Conservation (phyloP, 2,329 filamentous ascomycete species). For the Trichophyton simii region DNA sequence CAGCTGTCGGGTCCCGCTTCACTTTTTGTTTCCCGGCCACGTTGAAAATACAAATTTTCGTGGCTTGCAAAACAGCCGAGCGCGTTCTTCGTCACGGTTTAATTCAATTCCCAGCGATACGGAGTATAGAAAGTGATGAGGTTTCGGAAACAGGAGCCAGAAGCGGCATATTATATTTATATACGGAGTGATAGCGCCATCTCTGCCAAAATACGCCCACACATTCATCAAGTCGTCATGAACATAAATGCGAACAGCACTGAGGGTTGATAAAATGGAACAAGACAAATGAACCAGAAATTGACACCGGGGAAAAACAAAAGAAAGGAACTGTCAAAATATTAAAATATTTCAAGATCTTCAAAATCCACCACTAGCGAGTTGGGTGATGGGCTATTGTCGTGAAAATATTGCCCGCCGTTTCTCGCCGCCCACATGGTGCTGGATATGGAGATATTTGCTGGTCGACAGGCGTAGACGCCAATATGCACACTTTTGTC, state of each 20-base stretch:
- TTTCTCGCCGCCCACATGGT: slow-evolving; percentile 31
- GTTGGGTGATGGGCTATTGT: slow-evolving; percentile 21
- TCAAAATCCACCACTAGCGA: slow-evolving; percentile 40
- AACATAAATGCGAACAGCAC: neutral
- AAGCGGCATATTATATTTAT: neutral
- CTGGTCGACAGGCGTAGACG: slow-evolving; percentile 46
- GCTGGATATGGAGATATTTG: slow-evolving; percentile 32
- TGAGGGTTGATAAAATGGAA: neutral
- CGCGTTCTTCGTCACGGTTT: neutral
- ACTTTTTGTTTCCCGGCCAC: neutral
- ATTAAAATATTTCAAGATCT: slow-evolving; percentile 38
- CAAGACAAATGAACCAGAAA: neutral
- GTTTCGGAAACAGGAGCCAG: neutral
- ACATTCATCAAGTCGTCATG: slow-evolving; percentile 8
- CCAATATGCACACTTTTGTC: slow-evolving; percentile 47
- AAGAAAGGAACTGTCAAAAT: neutral
- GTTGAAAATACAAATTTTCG: neutral
- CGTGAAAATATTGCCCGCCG: slow-evolving; percentile 17
- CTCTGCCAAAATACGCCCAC: neutral
- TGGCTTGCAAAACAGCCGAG: neutral
- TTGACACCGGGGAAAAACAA: slow-evolving; percentile 12
- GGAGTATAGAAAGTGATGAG: neutral
- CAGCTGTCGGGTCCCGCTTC: neutral
- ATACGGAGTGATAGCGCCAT: neutral
- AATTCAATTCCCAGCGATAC: neutral